phyloP scores from a whole-genome alignment of 371 early-diverging fungal genomes.

The Apophysomyces elegans region DNA sequence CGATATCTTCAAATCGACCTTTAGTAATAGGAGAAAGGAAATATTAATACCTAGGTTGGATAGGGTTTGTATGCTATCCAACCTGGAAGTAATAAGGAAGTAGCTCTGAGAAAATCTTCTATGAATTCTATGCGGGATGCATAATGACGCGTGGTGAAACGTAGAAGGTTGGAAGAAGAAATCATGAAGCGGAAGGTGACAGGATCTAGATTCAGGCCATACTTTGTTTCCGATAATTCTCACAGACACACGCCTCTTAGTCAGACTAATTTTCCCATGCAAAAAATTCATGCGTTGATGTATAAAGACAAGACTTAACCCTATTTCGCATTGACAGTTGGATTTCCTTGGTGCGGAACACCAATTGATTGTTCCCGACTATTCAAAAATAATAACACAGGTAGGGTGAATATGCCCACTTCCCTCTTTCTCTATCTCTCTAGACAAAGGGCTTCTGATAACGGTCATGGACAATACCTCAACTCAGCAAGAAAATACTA shows the following conservation, averaged over 20 bases:
- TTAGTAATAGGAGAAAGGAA: neutral
- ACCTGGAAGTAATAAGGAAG: slow-evolving; percentile 5
- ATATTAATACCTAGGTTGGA: too few relatives aligned
- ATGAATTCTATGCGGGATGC: slow-evolving; percentile 7
- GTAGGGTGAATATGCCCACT: too few relatives aligned
- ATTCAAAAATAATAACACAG: too few relatives aligned
- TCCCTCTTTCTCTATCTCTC: too few relatives aligned
- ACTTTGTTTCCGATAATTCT: neutral
- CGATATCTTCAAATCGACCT: slow-evolving; percentile 31
- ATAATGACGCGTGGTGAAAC: slow-evolving; percentile 6
- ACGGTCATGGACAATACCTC: slow-evolving; percentile 1
- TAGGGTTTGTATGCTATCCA: neutral
- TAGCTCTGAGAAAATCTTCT: slow-evolving; percentile 4
- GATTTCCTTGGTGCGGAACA: too few relatives aligned
- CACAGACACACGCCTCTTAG: neutral
- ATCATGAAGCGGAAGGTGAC: neutral
- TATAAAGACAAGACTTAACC: too few relatives aligned
- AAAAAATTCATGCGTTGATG: too few relatives aligned
- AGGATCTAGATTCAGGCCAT: neutral
- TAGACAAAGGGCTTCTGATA: neutral
- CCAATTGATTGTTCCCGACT: too few relatives aligned
- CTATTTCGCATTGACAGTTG: too few relatives aligned
- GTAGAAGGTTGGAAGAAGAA: neutral
- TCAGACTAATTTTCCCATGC: too few relatives aligned
- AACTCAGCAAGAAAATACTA: neutral